Conservation (phyloP, 169 alveolate genomes). For the Plasmodium reichenowi region DNA sequence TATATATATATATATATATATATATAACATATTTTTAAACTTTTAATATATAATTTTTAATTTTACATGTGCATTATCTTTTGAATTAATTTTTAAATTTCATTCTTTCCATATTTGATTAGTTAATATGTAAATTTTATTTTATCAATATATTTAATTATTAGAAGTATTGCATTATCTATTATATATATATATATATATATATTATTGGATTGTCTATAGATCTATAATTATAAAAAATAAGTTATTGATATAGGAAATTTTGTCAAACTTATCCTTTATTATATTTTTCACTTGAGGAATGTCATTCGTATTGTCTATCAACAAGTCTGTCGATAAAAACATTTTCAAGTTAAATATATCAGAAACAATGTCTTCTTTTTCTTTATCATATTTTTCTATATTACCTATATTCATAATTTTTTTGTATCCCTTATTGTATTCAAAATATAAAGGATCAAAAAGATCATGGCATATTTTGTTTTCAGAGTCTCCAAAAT, state of each 20-base stretch:
- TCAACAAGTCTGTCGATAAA: conserved; percentile 59
- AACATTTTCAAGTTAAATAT: conserved; percentile 26
- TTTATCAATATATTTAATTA: too few species aligned
- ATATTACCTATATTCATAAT: background rate
- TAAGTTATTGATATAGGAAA: conserved; percentile 37
- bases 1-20: too few species aligned
- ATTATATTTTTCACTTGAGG: conserved; percentile 21
- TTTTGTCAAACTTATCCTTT: conserved; percentile 29
- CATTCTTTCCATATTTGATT: too few species aligned
- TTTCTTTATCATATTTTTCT: conserved; percentile 5
- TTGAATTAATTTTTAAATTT: too few species aligned
- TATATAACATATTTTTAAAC: too few species aligned
- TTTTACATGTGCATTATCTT: background rate
- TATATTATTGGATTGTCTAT: too few species aligned
- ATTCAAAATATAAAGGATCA: conserved; percentile 51
- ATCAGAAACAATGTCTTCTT: background rate
- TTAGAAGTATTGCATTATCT: too few species aligned
- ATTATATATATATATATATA: too few species aligned
- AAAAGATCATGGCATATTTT: conserved; percentile 32
- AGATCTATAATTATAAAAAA: conserved; percentile 48
- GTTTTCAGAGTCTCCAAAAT: conserved; percentile 42
- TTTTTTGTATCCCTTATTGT: conserved; percentile 15
- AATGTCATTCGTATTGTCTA: conserved; percentile 36
- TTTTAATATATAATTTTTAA: too few species aligned
- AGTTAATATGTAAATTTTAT: too few species aligned